phyloP scores from a whole-genome alignment of 2,329 filamentous ascomycete genomes.

The Alternaria alternata region DNA sequence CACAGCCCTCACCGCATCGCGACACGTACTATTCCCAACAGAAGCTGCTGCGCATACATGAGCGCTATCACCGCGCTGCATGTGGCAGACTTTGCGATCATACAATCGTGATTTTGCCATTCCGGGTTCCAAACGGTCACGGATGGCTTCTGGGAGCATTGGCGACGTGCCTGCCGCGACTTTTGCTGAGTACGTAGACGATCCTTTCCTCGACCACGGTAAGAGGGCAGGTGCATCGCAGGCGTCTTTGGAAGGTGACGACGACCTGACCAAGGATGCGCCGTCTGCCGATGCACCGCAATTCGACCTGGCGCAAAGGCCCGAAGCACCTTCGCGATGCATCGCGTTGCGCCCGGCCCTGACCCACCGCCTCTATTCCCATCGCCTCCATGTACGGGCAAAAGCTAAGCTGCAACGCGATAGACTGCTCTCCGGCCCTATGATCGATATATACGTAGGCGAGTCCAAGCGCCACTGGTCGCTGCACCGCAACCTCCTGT shows the following conservation, averaged over 20 bases:
- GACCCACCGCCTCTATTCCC: conserved; percentile 48
- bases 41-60: conserved; percentile 29
- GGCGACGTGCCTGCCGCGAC: conserved; percentile 56
- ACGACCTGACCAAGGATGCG: conserved; percentile 23
- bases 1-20: conserved; percentile 1
- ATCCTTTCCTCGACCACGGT: conserved; percentile 28
- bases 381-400: conserved; percentile 50
- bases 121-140: conserved; percentile 48
- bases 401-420: conserved; percentile 57
- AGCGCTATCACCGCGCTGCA: conserved; percentile 39
- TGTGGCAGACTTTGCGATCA: conserved; percentile 48
- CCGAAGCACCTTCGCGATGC: conserved; percentile 23
- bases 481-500: conserved; percentile 62
- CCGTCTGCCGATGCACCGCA: conserved; percentile 20
- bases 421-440: conserved; percentile 62
- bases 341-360: conserved; percentile 44
- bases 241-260: conserved; percentile 18
- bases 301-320: conserved; percentile 21
- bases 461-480: conserved; percentile 58
- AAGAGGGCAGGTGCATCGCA: conserved; percentile 24
- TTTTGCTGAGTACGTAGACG: conserved; percentile 62
- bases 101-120: conserved; percentile 54
- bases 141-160: conserved; percentile 58
- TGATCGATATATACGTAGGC: conserved; percentile 62
- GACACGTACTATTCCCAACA: background rate